Conservation (phyloP, 139 green algal genomes). For the Coelastrella sp. region DNA sequence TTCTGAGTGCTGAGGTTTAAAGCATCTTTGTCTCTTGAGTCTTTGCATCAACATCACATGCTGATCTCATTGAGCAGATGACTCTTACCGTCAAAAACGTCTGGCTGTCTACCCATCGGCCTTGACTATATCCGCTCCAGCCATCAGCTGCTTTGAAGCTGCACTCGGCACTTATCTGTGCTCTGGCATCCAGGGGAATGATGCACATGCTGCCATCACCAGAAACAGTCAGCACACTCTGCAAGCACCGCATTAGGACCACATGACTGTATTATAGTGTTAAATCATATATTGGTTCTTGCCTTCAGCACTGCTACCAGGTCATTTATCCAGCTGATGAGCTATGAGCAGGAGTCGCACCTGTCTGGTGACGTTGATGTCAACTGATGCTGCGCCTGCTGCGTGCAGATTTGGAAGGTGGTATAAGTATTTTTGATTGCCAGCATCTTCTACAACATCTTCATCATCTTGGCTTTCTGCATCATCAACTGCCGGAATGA, state of each 20-base stretch:
- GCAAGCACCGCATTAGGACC: neutral
- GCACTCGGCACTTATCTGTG: neutral
- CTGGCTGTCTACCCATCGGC: conserved; percentile 61
- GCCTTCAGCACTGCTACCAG: neutral
- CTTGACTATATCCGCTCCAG: conserved; percentile 51
- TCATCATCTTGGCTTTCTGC: neutral
- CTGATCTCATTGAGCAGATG: no score
- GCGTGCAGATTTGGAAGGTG: conserved; percentile 41
- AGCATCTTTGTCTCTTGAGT: no score
- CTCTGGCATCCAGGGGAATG: neutral
- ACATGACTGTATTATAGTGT: neutral
- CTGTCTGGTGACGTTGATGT: conserved; percentile 33
- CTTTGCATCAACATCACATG: no score
- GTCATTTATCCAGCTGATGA: no score
- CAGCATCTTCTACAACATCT: conserved; percentile 5
- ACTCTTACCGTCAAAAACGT: conserved; percentile 61
- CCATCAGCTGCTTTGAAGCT: conserved; percentile 16
- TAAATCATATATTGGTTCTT: neutral
- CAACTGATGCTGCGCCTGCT: neutral
- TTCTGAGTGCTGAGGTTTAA: no score
- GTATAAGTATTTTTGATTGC: conserved; percentile 23
- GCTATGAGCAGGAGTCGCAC: neutral
- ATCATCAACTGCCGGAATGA: neutral
- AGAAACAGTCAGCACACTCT: conserved; percentile 31
- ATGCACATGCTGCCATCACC: conserved; percentile 43